A percentile compares a stretch with the other conserved stretches of the same genome.
Conservation (phyloP, 2,329 filamentous ascomycete species). For the Ophiostoma himal-ulmi region DNA sequence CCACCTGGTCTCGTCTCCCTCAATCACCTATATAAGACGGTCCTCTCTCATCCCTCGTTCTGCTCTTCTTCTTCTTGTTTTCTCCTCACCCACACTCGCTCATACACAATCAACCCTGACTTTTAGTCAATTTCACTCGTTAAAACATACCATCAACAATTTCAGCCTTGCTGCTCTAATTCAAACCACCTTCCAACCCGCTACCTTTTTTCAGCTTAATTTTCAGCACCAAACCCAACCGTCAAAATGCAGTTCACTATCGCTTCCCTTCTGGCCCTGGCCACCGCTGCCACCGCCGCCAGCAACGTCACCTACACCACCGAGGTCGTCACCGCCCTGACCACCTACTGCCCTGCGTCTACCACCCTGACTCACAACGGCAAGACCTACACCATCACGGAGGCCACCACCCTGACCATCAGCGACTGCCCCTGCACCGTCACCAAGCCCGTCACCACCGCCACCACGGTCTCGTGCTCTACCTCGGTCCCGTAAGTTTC, state of each 20-base stretch:
- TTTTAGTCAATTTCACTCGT: conserved; percentile 56
- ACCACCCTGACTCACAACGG: conserved; percentile 58
- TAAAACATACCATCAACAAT: conserved; percentile 34
- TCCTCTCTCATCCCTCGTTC: conserved; percentile 24
- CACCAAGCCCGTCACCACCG: conserved; percentile 52
- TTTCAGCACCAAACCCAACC: conserved; percentile 38
- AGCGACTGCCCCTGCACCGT: conserved; percentile 64
- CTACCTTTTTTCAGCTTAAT: conserved; percentile 17
- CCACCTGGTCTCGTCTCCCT: not conserved
- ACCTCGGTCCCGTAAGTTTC: conserved; percentile 45
- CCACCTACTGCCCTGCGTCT: conserved; percentile 66
- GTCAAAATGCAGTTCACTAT: conserved; percentile 61
- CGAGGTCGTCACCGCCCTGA: conserved; percentile 59
- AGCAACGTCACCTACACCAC: conserved; percentile 52
- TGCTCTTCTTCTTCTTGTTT: conserved; percentile 36
- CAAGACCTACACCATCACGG: conserved; percentile 64
- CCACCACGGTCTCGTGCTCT: conserved; percentile 48
- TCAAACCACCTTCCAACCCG: conserved; percentile 20
- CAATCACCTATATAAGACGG: conserved; percentile 27
- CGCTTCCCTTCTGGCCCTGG: conserved; percentile 48
- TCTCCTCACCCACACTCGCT: conserved; percentile 48
- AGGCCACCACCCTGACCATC: conserved; percentile 58
- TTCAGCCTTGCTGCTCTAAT: conserved; percentile 30
- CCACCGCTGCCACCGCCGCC: conserved; percentile 41
- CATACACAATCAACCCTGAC: conserved; percentile 43